Evolutionary conservation across 23 red algal genomes (phyloP), one percentile per base, ranked within the genome.

Genomic region (Gracilaria domingensis): DNA sequence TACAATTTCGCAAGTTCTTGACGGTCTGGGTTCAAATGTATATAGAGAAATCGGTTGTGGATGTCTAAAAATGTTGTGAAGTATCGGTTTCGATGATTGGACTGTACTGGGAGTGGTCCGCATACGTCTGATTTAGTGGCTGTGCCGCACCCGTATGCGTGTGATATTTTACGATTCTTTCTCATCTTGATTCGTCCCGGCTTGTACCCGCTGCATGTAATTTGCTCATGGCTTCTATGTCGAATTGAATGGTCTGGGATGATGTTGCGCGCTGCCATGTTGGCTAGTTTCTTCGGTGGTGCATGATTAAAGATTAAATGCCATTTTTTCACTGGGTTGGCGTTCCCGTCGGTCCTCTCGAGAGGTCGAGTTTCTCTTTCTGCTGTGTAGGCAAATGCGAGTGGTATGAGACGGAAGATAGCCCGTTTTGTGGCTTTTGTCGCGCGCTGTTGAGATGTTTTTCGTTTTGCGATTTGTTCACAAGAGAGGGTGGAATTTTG

Each of bases 251-350:
- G 42, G 42, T 45, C 42, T 36, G 65, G 35, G 35, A 70, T 70
- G 24, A 38, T 16, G 2, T 4, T 2, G 6, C 35, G 28, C 4
- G 14, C 13, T 12, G 65, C 65, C 30, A 70, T 33, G 4, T 33
- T 14, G 4, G 23, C 28, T 4, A 70, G 35, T 35, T 34, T 12
- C 11, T 16, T 3, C 3, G 65, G 23, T 2, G 14, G 65, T 2
- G 65, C 65, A 17, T 70, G 65, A 26, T 70, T 70, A 17, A 70
- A 33, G 23, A 70, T 70, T 12, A 70, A 9, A 25, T 70, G 65
- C 65, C 35, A 70, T 38, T 70, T 70, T 4, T 70, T 9, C 35
- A 34, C 8, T 12, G 8, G 18, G 23, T 58, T 18, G 42, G n/a
- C n/a, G n/a, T n/a, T n/a, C n/a, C n/a, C n/a, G n/a, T n/a, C n/a